These are phyloP conservation scores for Pharnaceum exiguum DNA, from an alignment of 148 eudicot genomes.

Conservation along the genomic window DNA sequence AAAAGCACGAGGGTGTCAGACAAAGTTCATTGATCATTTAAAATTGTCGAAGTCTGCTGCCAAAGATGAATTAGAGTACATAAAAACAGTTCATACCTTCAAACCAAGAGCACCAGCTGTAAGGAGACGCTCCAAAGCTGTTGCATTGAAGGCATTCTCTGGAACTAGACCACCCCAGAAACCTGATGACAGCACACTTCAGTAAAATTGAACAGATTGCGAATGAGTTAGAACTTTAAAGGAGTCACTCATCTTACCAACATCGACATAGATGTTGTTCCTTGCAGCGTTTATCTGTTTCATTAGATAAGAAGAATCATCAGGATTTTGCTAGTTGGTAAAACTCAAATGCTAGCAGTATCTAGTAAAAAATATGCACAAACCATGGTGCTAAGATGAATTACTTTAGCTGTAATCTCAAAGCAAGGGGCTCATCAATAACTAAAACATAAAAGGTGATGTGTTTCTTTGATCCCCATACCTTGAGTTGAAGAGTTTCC, in stretches of 20 bases:
- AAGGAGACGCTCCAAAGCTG: slow-evolving; percentile 63
- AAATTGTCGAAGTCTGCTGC: not conserved
- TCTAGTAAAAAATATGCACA: not conserved
- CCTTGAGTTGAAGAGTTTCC: slow-evolving; percentile 87
- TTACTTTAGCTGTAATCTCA: not conserved
- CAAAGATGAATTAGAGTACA: not conserved
- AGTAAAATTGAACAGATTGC: not conserved
- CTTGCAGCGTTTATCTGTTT: slow-evolving; percentile 77
- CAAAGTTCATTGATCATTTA: not conserved
- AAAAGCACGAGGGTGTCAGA: slow-evolving; percentile 6
- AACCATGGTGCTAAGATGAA: not conserved
- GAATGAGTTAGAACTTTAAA: not conserved
- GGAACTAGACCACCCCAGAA: slow-evolving; percentile 99
- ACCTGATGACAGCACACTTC: slow-evolving; percentile 39
- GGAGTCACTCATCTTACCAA: slow-evolving; percentile 52
- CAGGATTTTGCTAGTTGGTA: not conserved
- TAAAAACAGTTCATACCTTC: slow-evolving; percentile 45
- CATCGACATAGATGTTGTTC: slow-evolving; percentile 71
- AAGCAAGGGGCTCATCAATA: not conserved
- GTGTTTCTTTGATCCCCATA: slow-evolving; percentile 9
- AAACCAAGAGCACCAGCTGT: slow-evolving; percentile 91
- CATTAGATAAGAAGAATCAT: slow-evolving; percentile 3
- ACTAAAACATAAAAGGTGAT: not conserved
- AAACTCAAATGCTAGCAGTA: too few species aligned
- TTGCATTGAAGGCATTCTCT: slow-evolving; percentile 82